phyloP scores from a whole-genome alignment of 805 yeast genomes.

The Torulaspora microellipsoides region DNA sequence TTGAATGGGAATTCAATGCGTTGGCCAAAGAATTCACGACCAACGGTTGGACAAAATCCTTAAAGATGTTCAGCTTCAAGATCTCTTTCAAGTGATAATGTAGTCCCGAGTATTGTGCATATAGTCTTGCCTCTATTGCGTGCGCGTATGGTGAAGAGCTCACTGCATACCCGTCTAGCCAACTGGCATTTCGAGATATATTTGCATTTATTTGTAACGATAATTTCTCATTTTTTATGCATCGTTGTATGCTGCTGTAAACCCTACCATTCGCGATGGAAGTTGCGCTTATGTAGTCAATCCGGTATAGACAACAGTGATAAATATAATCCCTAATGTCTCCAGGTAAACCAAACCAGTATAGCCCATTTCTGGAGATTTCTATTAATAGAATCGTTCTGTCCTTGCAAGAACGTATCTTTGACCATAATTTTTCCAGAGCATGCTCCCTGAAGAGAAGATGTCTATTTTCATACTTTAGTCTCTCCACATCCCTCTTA shows the following conservation, averaged over 20 bases:
- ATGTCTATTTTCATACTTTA: constrained; percentile 14
- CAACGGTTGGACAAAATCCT: constrained; percentile 16
- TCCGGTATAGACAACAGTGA: constrained; percentile 10
- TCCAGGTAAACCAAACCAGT: constrained; percentile 19
- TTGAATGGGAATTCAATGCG: constrained; percentile 8
- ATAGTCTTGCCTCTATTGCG: constrained; percentile 6
- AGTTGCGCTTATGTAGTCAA: neutral
- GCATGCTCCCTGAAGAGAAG: constrained; percentile 11
- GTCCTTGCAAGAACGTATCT: constrained; percentile 5
- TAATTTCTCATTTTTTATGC: constrained; percentile 5
- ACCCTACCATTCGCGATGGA: neutral
- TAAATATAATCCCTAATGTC: constrained; percentile 14
- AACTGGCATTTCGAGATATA: constrained; percentile 3
- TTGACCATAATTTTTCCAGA: constrained; percentile 11
- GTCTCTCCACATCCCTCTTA: constrained; percentile 8
- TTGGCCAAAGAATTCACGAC: constrained; percentile 8
- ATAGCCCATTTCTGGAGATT: constrained; percentile 10
- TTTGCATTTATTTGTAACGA: constrained; percentile 9
- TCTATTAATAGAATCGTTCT: constrained; percentile 11
- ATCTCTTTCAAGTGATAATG: constrained; percentile 14
- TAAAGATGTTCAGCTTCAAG: constrained; percentile 10
- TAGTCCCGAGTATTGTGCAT: constrained; percentile 11
- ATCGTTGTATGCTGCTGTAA: constrained; percentile 4
- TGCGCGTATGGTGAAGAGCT: neutral
- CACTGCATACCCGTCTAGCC: neutral